A percentile compares a stretch with the other conserved stretches of the same genome.
Evolutionary conservation across 768 basidiomycete species (phyloP).

Genomic region (Cubamyces lactineus): DNA sequence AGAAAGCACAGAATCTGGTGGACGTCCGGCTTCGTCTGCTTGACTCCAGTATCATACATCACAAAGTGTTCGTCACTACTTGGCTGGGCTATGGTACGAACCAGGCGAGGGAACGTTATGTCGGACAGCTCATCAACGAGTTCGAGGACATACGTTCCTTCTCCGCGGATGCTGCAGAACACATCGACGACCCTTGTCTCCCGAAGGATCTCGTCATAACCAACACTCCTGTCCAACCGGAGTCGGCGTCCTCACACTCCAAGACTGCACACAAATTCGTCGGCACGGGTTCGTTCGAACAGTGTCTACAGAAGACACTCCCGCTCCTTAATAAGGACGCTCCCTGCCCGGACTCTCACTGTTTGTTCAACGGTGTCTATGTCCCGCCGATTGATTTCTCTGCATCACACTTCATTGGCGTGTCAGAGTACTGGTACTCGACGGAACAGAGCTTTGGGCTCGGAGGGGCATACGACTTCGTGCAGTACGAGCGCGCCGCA

Average conservation of each 20-base stretch:
- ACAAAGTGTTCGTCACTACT: slow-evolving; percentile 95
- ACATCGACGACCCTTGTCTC: slow-evolving; percentile 87
- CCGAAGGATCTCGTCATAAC: slow-evolving; percentile 70
- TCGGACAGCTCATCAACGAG: slow-evolving; percentile 63
- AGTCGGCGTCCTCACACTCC: slow-evolving; percentile 45
- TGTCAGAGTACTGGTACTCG: slow-evolving; percentile 99
- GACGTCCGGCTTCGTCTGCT: slow-evolving; percentile 82
- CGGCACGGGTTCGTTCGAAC: slow-evolving; percentile 90
- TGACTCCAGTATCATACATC: slow-evolving; percentile 83
- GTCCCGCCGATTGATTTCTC: slow-evolving; percentile 95
- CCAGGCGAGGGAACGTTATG: slow-evolving; percentile 92
- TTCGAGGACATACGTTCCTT: slow-evolving; percentile 48
- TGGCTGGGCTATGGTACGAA: slow-evolving; percentile 99
- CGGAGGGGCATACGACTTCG: slow-evolving; percentile 94
- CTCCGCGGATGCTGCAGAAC: slow-evolving; percentile 29
- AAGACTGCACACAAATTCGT: slow-evolving; percentile 61
- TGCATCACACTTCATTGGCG: slow-evolving; percentile 92
- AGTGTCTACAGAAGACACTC: slow-evolving; percentile 73
- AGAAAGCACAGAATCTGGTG: slow-evolving; percentile 63
- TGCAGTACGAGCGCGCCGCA: slow-evolving; percentile 94
- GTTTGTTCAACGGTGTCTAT: slow-evolving; percentile 92
- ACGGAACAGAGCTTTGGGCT: slow-evolving; percentile 96
- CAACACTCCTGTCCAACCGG: slow-evolving; percentile 53
- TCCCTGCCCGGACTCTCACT: slow-evolving; percentile 83
- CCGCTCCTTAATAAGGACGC: slow-evolving; percentile 83